Evolutionary conservation across 192 early-diverging fungal genomes (phyloP), one percentile per base, ranked within the genome.

Genomic region (Podila epicladia): DNA sequence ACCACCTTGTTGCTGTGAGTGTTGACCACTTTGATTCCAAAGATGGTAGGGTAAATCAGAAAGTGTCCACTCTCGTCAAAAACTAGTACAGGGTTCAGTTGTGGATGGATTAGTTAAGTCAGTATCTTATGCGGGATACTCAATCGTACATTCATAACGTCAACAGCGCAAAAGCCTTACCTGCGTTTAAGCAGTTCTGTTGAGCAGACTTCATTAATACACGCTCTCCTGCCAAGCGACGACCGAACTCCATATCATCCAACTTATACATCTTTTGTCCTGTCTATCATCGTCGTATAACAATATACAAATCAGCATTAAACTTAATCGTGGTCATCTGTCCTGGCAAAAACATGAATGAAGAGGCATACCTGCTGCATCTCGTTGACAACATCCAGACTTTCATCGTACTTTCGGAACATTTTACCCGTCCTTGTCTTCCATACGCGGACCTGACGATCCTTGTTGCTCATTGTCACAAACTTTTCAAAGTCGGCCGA

Each of bases 231-330:
- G 96, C 96, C 55, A 98, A 65, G 38, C 98, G 86, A 65, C 96
- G 87, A 19, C 98, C 97, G 88, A 99, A 98, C 76, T 99, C 98
- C 97, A 99, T 99, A 67, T 95, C 95, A 82, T 99, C 98, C 49
- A 98, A 74, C 74, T 91, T 90, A 70, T 92, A 87, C 29, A 88
- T 78, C n/a, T 89, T 88, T 24, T 92, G 93, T 19, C 92, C 94
- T 15, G 92, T 93, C 88, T 89, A 82, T 35, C n/a, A 32, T 35
- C 33, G 38, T 35, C 33, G 28, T 28, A 41, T 1, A 31, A 37
- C 65, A 22, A 58, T 2, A 67, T 15, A 64, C 29, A 31, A 45
- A n/a, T 13, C 32, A 63, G 38, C 11, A 26, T 45, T 20, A 37
- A 5, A 9, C 33, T 68, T 22, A 24, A 17, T 24, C 15, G 29